phyloP scores from a whole-genome alignment of 2,329 filamentous ascomycete species.

The Talaromyces sp. region DNA sequence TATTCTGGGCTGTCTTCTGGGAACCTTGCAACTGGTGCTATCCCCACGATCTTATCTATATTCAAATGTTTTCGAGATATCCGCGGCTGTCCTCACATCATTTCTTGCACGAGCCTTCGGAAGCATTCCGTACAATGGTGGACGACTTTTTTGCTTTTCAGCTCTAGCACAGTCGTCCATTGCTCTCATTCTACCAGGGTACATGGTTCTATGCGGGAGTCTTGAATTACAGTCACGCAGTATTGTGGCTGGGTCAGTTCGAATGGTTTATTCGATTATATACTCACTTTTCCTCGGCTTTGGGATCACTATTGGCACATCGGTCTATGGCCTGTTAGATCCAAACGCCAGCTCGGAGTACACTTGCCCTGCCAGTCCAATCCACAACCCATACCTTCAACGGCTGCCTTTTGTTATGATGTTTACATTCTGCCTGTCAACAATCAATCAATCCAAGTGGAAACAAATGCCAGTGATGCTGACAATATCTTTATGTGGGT shows the following conservation, averaged over 20 bases:
- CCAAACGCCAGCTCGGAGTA: conserved; percentile 46
- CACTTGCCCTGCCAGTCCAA: conserved; percentile 47
- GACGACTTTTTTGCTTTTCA: conserved; percentile 63
- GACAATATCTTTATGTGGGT: conserved; percentile 67
- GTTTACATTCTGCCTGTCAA: conserved; percentile 69
- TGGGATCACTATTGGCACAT: conserved; percentile 63
- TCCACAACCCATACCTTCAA: conserved; percentile 42
- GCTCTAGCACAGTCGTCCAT: conserved; percentile 68
- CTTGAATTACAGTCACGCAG: conserved; percentile 66
- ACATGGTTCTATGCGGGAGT: conserved; percentile 56
- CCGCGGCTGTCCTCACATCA: conserved; percentile 60
- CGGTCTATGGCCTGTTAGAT: conserved; percentile 59
- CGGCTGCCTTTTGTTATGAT: conserved; percentile 69
- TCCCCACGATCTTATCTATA: conserved; percentile 68
- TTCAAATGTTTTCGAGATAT: conserved; percentile 62
- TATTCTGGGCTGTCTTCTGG: conserved; percentile 68
- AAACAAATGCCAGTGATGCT: conserved; percentile 75
- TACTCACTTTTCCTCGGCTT: conserved; percentile 70
- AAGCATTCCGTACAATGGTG: conserved; percentile 51
- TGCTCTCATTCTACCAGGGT: conserved; percentile 67
- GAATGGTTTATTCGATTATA: conserved; percentile 70
- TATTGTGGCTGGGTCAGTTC: conserved; percentile 67
- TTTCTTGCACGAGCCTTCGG: conserved; percentile 65
- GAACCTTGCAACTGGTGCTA: conserved; percentile 68
- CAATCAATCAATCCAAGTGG: conserved; percentile 80